Base-by-base conservation (phyloP, 805 yeast species). In the Wickerhamomyces chambardii region DNA sequence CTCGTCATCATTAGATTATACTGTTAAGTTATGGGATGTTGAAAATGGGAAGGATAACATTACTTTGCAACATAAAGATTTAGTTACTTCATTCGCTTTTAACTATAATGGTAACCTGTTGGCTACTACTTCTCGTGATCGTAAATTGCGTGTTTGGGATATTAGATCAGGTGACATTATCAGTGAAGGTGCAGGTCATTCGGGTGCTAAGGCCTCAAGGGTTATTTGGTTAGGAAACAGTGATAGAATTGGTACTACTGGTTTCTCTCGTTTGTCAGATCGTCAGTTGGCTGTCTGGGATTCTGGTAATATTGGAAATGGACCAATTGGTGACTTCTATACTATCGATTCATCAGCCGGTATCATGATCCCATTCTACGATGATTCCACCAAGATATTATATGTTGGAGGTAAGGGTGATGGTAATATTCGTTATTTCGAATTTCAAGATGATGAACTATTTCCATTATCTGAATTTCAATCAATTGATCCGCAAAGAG, bases 401-500 rank as follows among this genome's bases (percentile, higher is more conserved):
- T 92, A 82, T 53, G 64, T 92, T 41, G 97, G 95, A 24, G 99
- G 98, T 47, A 90, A 92, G 59, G 97, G 97, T 58, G 98, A 92
- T 58, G 97, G 97, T 49, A 92, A 90, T 57, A 85, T 92, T 50
- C 84, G 96, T 52, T 90, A 90, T 62, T 92, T 66, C 54, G 98
- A 92, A 64, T 86, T 73, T 57, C 86, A 78, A 42, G 75, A 84
- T 49, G 97, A 90, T 50, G 82, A 78, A 50, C 67, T 92, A 37
- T 78, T 68, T 59, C 85, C 83, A 47, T 63, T 92, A 40, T 84
- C 95, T n/a, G 96, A 90, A 56, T 92, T 73, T 58, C 78, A 79
- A 41, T 86, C 97, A 4, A 73, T 78, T 3, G 94, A 85, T 25
- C 92, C 98, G 2, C 98, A 92, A 67, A 82, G 98, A 58, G 99